These are phyloP conservation scores for Candida parachauliodes DNA, from an alignment of 805 yeast species.

Conservation along the genomic window DNA sequence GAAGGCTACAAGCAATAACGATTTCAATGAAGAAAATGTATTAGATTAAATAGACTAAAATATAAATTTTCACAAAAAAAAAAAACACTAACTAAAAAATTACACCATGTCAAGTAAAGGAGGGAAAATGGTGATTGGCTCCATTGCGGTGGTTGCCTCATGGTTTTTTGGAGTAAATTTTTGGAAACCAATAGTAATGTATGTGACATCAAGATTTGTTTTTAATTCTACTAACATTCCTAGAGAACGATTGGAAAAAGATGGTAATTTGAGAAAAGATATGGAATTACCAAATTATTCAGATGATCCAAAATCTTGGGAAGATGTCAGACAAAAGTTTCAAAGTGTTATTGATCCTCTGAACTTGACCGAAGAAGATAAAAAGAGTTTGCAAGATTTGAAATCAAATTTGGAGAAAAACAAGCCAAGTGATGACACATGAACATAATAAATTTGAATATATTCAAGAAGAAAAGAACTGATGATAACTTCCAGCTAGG, in stretches of 20 bases:
- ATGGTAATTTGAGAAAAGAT: constrained; percentile 61
- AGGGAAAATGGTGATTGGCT: constrained; percentile 2
- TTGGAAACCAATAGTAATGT: constrained; percentile 72
- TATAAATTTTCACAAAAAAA: not conserved
- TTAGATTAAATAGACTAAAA: not conserved
- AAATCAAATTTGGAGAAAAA: constrained; percentile 1
- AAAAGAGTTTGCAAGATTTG: constrained; percentile 3
- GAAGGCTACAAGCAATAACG: constrained; percentile 10
- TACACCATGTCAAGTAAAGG: constrained; percentile 6
- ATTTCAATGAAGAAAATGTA: constrained; percentile 9
- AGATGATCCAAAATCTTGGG: constrained; percentile 36
- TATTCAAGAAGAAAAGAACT: too few relatives aligned
- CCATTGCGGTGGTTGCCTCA: constrained; percentile 6
- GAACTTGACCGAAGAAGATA: constrained; percentile 4
- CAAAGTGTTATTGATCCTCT: constrained; percentile 29
- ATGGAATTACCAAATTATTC: constrained; percentile 45
- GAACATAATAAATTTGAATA: not conserved
- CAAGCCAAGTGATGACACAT: constrained; percentile 1
- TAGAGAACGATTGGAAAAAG: constrained; percentile 61
- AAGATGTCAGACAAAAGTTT: constrained; percentile 31
- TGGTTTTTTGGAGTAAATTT: constrained; percentile 48
- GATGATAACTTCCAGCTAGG: too few relatives aligned
- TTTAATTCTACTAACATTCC: constrained; percentile 8
- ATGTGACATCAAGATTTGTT: constrained; percentile 24
- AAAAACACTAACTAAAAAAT: not conserved